Evolutionary conservation across 2,329 filamentous ascomycete genomes (phyloP), one percentile per base, ranked within the genome.

Genomic region (Bipolaris cookei): DNA sequence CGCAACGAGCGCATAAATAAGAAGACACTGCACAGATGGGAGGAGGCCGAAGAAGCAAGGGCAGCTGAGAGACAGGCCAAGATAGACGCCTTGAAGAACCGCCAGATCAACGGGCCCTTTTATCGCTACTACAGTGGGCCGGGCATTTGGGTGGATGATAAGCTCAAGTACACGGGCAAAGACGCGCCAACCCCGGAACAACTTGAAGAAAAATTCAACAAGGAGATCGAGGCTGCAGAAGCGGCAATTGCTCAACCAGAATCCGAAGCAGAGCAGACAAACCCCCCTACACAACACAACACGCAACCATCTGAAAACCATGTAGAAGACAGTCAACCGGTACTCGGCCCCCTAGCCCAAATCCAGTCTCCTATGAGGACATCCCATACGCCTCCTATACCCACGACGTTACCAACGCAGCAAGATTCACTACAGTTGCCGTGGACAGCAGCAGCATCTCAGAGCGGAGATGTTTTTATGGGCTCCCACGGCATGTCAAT

Each of bases 101-200:
- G 93, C 46, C 91, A 90, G 48, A 83, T 98, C 7, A 88, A 94
- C 51, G 95, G 95, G 0, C 92, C 95, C 0, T 91, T 97, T 10
- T 88, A 97, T 39, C 91, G 91, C 2, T 94, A 90, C 76, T 97
- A 93, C 89, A 98, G 93, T 75, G 95, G 94, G n/a, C 85, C 91
- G 61, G 90, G 90, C 32, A 86, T 91, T 67, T 94, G 91, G 84
- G 83, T 89, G 53, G 88, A 91, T 68, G 90, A 89, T 21, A 90
- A 88, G 72, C 80, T 93, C 70, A 88, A 86, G 70, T 84, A 86
- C 59, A 84, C 92, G 37, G 90, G 91, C 30, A 77, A 77, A 57
- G 70, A 74, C 54, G 71, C 72, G 7, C 71, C 73, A 5, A 71
- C 66, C 16, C 53, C 75, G 6, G 72, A 77, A 68, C 64, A 75